Conservation (phyloP, 495 filamentous ascomycete genomes). For the Hypoxylon cercidicola region DNA sequence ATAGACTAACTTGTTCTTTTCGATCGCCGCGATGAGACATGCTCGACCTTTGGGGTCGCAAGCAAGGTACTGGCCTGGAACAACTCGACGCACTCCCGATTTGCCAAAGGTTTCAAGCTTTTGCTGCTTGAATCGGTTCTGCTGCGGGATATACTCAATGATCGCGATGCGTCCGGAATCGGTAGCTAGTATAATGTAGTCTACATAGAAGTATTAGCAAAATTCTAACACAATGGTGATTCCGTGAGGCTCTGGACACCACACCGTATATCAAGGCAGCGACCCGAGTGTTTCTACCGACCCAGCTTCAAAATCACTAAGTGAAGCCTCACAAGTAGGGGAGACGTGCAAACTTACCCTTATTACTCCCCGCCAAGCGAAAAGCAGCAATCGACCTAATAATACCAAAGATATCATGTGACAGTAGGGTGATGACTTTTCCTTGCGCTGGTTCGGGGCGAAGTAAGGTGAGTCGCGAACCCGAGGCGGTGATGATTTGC, state of each 20-base stretch:
- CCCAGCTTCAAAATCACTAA: slow-evolving; percentile 91
- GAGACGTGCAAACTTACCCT: slow-evolving; percentile 75
- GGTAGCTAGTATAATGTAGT: slow-evolving; percentile 94
- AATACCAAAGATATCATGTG: slow-evolving; percentile 95
- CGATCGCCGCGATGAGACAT: slow-evolving; percentile 89
- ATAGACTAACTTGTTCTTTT: slow-evolving; percentile 99
- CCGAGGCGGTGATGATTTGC: slow-evolving; percentile 94
- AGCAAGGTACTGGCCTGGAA: slow-evolving; percentile 95
- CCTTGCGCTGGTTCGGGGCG: slow-evolving; percentile 85
- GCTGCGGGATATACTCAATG: slow-evolving; percentile 87
- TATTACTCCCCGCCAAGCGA: slow-evolving; percentile 89
- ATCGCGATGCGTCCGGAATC: slow-evolving; percentile 96
- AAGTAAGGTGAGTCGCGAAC: slow-evolving; percentile 87
- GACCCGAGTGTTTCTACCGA: slow-evolving; percentile 57
- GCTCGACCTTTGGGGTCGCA: slow-evolving; percentile 95
- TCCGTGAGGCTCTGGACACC: slow-evolving; percentile 29
- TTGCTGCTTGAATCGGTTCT: slow-evolving; percentile 88
- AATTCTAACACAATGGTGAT: slow-evolving; percentile 46
- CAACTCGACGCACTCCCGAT: slow-evolving; percentile 91
- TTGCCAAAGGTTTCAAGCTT: slow-evolving; percentile 98
- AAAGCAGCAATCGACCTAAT: slow-evolving; percentile 89
- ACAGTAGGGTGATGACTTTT: slow-evolving; percentile 84
- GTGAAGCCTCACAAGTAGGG: slow-evolving; percentile 70
- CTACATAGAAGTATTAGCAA: slow-evolving; percentile 73
- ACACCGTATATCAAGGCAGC: slow-evolving; percentile 46